Percentiles rank a stretch among this genome's conserved stretches.
These are phyloP conservation scores for Rhodosorus marinus DNA, from an alignment of 23 red algal species.

Conservation along the genomic window DNA sequence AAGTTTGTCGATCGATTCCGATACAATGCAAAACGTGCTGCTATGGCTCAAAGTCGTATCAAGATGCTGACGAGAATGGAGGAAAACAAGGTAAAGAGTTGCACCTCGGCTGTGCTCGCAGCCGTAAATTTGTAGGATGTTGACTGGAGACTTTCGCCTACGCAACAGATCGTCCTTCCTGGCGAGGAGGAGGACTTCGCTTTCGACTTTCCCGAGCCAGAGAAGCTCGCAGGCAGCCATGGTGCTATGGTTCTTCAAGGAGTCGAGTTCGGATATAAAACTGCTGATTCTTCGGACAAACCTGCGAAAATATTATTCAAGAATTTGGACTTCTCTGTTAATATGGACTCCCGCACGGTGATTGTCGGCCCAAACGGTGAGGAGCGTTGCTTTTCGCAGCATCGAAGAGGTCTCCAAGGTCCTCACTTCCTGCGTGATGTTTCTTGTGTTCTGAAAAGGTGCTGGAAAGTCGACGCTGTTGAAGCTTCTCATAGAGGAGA, in stretches of 20 bases:
- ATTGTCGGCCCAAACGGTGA: slow-evolving; percentile 64
- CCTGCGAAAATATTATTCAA: slow-evolving; percentile 17
- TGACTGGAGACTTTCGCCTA: not conserved
- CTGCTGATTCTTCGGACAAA: not conserved
- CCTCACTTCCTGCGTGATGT: too few relatives aligned
- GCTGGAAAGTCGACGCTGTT: slow-evolving; percentile 82
- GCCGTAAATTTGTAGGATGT: slow-evolving; percentile 1
- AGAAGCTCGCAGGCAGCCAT: slow-evolving; percentile 52
- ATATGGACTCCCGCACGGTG: slow-evolving; percentile 59
- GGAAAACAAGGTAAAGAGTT: slow-evolving; percentile 45
- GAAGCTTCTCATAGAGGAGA: slow-evolving; percentile 74
- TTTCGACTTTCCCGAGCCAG: slow-evolving; percentile 73
- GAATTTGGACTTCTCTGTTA: slow-evolving; percentile 62
- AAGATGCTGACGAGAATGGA: slow-evolving; percentile 81
- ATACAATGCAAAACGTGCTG: slow-evolving; percentile 72
- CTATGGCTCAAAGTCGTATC: slow-evolving; percentile 75
- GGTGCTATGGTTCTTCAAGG: slow-evolving; percentile 52
- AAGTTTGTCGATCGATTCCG: slow-evolving; percentile 84
- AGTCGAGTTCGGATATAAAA: slow-evolving; percentile 31
- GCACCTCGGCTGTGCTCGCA: not conserved
- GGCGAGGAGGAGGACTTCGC: slow-evolving; percentile 68
- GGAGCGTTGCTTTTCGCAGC: too few relatives aligned
- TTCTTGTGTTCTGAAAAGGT: slow-evolving; percentile 13
- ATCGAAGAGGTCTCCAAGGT: too few relatives aligned
- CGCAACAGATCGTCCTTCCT: slow-evolving; percentile 31